A percentile compares a stretch with the other conserved stretches of the same genome.
phyloP scores from a whole-genome alignment of 2,329 filamentous ascomycete genomes.

The Penicillium italicum region DNA sequence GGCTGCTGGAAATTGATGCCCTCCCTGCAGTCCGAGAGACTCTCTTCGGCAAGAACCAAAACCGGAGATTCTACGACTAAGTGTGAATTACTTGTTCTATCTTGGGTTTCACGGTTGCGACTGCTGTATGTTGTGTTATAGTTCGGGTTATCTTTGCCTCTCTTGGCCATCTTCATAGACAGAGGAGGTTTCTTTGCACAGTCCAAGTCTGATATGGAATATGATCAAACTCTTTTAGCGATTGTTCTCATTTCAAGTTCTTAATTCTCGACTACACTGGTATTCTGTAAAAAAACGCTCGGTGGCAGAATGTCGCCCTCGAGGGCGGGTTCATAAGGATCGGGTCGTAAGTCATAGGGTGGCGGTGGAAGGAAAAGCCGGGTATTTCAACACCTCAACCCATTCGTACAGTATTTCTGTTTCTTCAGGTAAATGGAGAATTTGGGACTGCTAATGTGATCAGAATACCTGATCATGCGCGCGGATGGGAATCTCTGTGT shows the following conservation, averaged over 20 bases:
- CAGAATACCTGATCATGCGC: conserved; percentile 3
- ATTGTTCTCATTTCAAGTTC: conserved; percentile 11
- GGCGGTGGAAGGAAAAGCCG: not conserved
- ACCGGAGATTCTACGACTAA: conserved; percentile 93
- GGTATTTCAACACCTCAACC: not conserved
- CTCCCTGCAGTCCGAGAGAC: conserved; percentile 80
- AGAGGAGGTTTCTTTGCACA: conserved; percentile 20
- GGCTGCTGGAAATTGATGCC: conserved; percentile 76
- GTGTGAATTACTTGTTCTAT: conserved; percentile 4
- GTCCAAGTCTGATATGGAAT: conserved; percentile 15
- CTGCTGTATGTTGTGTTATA: conserved; percentile 22
- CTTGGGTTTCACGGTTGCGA: conserved; percentile 2
- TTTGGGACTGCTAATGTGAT: not conserved
- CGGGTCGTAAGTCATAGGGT: conserved; percentile 11
- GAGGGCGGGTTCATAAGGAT: conserved; percentile 8
- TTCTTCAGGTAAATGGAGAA: not conserved
- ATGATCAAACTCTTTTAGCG: conserved; percentile 22
- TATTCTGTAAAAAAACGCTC: conserved; percentile 12
- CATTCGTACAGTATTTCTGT: not conserved
- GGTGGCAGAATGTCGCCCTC: conserved; percentile 8
- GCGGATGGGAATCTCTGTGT: conserved; percentile 8
- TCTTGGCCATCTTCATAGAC: conserved; percentile 21
- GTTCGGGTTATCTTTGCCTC: conserved; percentile 17
- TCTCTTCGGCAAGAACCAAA: conserved; percentile 89
- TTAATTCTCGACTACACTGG: conserved; percentile 12